These are phyloP conservation scores for Blechomonas ayalai DNA, from an alignment of 208 protist species.

Conservation along the genomic window DNA sequence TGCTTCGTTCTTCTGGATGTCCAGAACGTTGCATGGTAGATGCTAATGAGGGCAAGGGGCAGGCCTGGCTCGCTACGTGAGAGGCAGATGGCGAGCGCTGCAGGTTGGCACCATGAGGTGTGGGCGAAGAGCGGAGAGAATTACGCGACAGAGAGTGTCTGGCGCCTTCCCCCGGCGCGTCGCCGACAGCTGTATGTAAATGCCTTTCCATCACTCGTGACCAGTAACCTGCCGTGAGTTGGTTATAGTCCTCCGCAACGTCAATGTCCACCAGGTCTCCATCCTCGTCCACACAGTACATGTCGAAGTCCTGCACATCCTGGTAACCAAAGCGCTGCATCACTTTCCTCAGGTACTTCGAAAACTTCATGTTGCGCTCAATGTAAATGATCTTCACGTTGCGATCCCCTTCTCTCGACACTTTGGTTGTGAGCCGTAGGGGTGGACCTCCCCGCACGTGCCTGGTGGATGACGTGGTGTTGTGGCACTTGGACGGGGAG, in stretches of 20 bases:
- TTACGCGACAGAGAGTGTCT: slow-evolving; percentile 4
- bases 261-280: slow-evolving; percentile 82
- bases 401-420: slow-evolving; percentile 65
- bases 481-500: neutral
- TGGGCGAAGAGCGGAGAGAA: neutral
- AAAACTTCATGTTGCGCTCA: slow-evolving; percentile 22
- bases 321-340: slow-evolving; percentile 64
- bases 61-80: no score
- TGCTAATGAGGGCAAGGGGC: no score
- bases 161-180: slow-evolving; percentile 1
- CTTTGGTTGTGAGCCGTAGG: slow-evolving; percentile 42
- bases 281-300: slow-evolving; percentile 64
- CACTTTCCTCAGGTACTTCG: slow-evolving; percentile 33
- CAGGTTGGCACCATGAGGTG: slow-evolving; percentile 1
- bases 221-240: slow-evolving; percentile 31
- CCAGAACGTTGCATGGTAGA: no score
- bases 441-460: neutral
- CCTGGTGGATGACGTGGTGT: neutral
- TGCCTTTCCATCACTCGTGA: neutral
- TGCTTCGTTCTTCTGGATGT: slow-evolving; percentile 51
- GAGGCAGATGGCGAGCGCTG: no score
- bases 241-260: slow-evolving; percentile 47
- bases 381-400: slow-evolving; percentile 71
- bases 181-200: slow-evolving; percentile 4
- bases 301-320: slow-evolving; percentile 56